phyloP scores from a whole-genome alignment of 768 basidiomycete genomes.

The Lyophyllum shimeji region DNA sequence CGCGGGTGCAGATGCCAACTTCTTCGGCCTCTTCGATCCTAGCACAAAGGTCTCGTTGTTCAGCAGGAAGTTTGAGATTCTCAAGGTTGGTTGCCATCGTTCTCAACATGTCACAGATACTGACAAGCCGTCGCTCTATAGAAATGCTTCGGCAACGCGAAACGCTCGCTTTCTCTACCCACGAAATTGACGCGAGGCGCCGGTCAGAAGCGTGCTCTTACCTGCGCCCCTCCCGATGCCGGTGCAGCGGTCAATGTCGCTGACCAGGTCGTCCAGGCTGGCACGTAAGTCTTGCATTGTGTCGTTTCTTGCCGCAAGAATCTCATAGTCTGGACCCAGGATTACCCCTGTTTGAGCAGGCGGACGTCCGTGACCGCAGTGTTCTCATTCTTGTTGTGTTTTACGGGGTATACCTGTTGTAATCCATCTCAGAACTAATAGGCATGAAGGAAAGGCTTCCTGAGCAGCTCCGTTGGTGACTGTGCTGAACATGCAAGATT shows the following conservation, averaged over 20 bases:
- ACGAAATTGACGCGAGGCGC: background rate
- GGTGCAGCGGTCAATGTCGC: conserved; percentile 1
- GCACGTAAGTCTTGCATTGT: conserved; percentile 4
- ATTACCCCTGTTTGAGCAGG: background rate
- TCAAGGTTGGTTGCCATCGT: conserved; percentile 24
- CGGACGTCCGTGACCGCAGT: background rate
- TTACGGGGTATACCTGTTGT: background rate
- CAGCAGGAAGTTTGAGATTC: conserved; percentile 29
- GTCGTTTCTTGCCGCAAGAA: background rate
- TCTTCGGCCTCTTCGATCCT: conserved; percentile 30
- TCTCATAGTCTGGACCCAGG: background rate
- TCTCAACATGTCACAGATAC: background rate
- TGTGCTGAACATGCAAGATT: background rate
- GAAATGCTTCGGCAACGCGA: conserved; percentile 23
- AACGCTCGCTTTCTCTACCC: conserved; percentile 11
- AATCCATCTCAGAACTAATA: background rate
- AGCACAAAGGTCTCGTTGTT: conserved; percentile 26
- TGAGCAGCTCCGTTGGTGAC: background rate
- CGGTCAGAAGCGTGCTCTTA: conserved; percentile 12
- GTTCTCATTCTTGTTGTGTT: background rate
- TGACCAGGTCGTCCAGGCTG: conserved; percentile 13
- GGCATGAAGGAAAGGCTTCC: background rate
- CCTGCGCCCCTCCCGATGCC: conserved; percentile 5
- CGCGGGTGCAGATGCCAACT: conserved; percentile 29
- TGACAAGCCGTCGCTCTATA: background rate